A percentile compares a stretch with the other conserved stretches of the same genome.
Evolutionary conservation across 176 grass and related monocot species (phyloP).

Genomic region (Sorghum bicolor): Sorghum_bicolor_NCBIv3 NC_012876.2:749501-750000

Average conservation of each 20-base stretch:
- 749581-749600: background rate
- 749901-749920: background rate
- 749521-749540: constrained; percentile 6
- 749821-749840: background rate
- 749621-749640: background rate
- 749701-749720: background rate
- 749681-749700: background rate
- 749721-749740: background rate
- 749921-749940: background rate
- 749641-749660: background rate
- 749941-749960: background rate
- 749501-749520: background rate
- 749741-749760: too few species aligned
- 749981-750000: background rate
- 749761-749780: constrained; percentile 4
- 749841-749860: constrained; percentile 23
- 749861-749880: constrained; percentile 25
- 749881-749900: background rate
- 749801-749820: constrained; percentile 26
- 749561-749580: background rate
- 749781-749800: too few species aligned
- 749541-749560: background rate
- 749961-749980: background rate
- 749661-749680: background rate
- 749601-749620: background rate